Evolutionary conservation across 1,284 basidiomycete genomes (phyloP).

Genomic region (Trametes sp.): DNA sequence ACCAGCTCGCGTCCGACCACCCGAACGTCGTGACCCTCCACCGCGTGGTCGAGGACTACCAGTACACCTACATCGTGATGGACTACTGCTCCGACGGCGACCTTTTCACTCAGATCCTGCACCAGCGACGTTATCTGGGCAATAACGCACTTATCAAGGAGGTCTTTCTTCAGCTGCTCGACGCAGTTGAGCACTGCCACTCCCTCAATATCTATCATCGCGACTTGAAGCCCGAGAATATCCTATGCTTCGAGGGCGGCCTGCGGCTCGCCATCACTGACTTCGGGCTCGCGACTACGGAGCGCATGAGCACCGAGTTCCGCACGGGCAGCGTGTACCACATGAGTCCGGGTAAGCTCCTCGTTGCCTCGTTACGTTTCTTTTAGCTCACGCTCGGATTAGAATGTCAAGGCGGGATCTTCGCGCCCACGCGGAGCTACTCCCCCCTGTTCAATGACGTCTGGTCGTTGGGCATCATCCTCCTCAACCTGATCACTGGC

Average conservation of each 20-base stretch:
- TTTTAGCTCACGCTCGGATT: conserved; percentile 23
- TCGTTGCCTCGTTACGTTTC: conserved; percentile 8
- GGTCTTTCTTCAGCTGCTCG: conserved; percentile 92
- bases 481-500: conserved; percentile 95
- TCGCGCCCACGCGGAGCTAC: conserved; percentile 75
- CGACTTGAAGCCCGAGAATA: conserved; percentile 98
- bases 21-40: conserved; percentile 93
- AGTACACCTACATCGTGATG: conserved; percentile 77
- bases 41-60: conserved; percentile 82
- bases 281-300: conserved; percentile 96
- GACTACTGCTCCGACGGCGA: conserved; percentile 85
- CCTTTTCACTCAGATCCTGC: conserved; percentile 87
- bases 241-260: conserved; percentile 87
- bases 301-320: conserved; percentile 89
- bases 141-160: conserved; percentile 85
- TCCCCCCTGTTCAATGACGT: conserved; percentile 92
- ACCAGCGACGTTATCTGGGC: conserved; percentile 77
- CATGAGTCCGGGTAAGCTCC: conserved; percentile 87
- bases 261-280: conserved; percentile 90
- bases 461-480: conserved; percentile 97
- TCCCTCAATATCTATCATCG: conserved; percentile 93
- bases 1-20: conserved; percentile 86
- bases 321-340: conserved; percentile 97
- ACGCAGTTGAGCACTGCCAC: conserved; percentile 92
- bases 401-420: conserved; percentile 94